phyloP scores from a whole-genome alignment of 2,329 filamentous ascomycete species.

The Epichloe baconii region DNA sequence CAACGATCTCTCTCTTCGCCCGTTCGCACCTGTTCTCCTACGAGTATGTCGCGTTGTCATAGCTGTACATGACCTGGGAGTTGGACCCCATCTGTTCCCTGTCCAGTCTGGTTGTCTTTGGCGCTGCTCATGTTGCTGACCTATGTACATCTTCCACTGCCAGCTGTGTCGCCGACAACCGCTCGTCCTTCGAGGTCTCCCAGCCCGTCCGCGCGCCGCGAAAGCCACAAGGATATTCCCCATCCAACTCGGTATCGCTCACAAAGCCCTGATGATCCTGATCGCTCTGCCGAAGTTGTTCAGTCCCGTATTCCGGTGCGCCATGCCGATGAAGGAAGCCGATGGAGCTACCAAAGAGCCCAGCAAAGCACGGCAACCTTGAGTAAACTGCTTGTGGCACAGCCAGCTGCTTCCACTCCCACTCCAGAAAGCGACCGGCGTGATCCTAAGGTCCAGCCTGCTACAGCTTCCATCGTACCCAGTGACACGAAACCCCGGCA shows the following conservation, averaged over 20 bases:
- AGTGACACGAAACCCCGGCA: slow-evolving; percentile 29
- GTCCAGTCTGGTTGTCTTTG: background rate
- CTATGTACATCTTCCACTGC: slow-evolving; percentile 8
- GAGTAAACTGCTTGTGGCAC: slow-evolving; percentile 37
- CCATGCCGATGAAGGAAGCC: slow-evolving; percentile 30
- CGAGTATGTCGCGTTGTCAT: slow-evolving; percentile 38
- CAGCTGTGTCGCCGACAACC: slow-evolving; percentile 21
- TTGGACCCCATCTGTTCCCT: background rate
- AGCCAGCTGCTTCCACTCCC: slow-evolving; percentile 22
- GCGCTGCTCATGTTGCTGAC: slow-evolving; percentile 15
- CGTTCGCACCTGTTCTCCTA: slow-evolving; percentile 42
- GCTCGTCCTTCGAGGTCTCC: slow-evolving; percentile 35
- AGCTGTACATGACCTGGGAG: background rate
- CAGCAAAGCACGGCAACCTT: slow-evolving; percentile 25
- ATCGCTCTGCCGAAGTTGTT: slow-evolving; percentile 31
- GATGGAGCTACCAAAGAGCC: slow-evolving; percentile 24
- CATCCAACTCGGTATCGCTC: slow-evolving; percentile 39
- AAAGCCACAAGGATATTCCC: slow-evolving; percentile 28
- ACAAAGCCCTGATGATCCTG: slow-evolving; percentile 41
- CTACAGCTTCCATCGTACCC: slow-evolving; percentile 19
- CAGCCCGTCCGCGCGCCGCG: slow-evolving; percentile 39
- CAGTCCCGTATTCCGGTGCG: slow-evolving; percentile 27
- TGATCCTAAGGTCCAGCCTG: slow-evolving; percentile 12
- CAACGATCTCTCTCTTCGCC: slow-evolving; percentile 50
- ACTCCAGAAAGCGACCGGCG: slow-evolving; percentile 17